These are phyloP conservation scores for Pichia norvegensis DNA, from an alignment of 1,139 yeast species.

Conservation along the genomic window DNA sequence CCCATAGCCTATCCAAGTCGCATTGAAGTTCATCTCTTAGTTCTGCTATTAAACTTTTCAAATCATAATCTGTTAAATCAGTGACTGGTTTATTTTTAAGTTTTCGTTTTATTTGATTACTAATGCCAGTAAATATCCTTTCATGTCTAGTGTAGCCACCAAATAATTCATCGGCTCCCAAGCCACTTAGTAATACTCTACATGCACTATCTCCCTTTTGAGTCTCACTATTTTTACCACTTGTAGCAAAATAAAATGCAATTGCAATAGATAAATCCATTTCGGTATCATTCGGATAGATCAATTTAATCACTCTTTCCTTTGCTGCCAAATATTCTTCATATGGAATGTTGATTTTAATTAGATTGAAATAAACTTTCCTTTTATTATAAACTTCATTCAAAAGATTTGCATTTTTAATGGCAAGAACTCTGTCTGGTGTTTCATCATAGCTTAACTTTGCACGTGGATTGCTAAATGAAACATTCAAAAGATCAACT, in stretches of 20 bases:
- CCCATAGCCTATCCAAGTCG: constrained; percentile 69
- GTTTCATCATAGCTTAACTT: constrained; percentile 51
- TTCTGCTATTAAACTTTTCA: constrained; percentile 26
- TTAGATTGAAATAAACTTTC: constrained; percentile 35
- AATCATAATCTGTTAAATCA: constrained; percentile 16
- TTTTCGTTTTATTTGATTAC: constrained; percentile 22
- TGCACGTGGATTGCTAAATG: constrained; percentile 86
- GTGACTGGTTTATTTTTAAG: constrained; percentile 18
- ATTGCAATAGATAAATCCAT: constrained; percentile 94
- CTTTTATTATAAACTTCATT: constrained; percentile 32
- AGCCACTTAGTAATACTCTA: constrained; percentile 75
- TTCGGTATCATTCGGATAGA: constrained; percentile 80
- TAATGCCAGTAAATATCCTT: constrained; percentile 35
- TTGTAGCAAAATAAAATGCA: constrained; percentile 87
- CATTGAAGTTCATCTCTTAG: constrained; percentile 49
- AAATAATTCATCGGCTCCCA: constrained; percentile 95
- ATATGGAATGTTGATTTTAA: constrained; percentile 69
- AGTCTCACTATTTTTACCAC: constrained; percentile 19
- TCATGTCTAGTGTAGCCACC: constrained; percentile 89
- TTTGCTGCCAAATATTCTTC: constrained; percentile 50
- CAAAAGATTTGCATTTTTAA: constrained; percentile 51
- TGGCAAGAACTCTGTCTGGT: constrained; percentile 77
- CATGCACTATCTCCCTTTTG: constrained; percentile 36
- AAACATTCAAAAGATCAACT: constrained; percentile 84
- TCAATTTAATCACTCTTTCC: constrained; percentile 50